These are phyloP conservation scores for Leishmania arabica DNA, from an alignment of 208 protist genomes.

Conservation along the genomic window DNA sequence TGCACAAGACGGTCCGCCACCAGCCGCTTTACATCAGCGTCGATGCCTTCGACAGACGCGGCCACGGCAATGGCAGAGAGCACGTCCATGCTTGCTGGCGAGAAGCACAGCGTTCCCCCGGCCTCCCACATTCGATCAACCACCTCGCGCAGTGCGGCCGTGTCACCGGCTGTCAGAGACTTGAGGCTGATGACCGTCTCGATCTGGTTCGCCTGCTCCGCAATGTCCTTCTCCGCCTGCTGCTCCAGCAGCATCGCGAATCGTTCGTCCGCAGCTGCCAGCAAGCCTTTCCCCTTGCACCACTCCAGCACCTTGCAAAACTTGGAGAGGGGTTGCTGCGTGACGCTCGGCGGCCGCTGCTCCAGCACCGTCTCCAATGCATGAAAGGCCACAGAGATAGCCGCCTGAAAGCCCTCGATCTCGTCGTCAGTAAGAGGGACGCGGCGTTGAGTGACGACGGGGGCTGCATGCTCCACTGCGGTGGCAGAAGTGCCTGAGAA, in stretches of 20 bases:
- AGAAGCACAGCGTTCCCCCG: conserved; percentile 39
- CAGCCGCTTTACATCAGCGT: conserved; percentile 35
- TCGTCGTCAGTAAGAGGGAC: conserved; percentile 42
- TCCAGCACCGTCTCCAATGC: conserved; percentile 38
- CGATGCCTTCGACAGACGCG: conserved; percentile 36
- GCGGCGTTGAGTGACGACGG: not conserved
- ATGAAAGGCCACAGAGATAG: conserved; percentile 30
- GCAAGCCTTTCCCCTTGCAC: conserved; percentile 43
- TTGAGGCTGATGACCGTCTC: conserved; percentile 83
- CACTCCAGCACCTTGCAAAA: conserved; percentile 60
- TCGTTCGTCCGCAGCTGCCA: conserved; percentile 30
- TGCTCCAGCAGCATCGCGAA: conserved; percentile 37
- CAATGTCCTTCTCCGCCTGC: conserved; percentile 42
- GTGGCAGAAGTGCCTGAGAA: not conserved
- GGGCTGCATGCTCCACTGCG: not conserved
- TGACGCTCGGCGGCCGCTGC: conserved; percentile 18
- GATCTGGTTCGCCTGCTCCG: conserved; percentile 57
- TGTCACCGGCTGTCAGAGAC: conserved; percentile 49
- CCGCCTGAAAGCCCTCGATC: conserved; percentile 27
- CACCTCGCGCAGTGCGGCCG: conserved; percentile 32
- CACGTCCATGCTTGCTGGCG: conserved; percentile 76
- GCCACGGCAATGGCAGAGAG: conserved; percentile 73
- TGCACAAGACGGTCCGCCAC: conserved; percentile 55
- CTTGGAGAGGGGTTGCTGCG: conserved; percentile 65
- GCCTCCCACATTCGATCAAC: conserved; percentile 62